Evolutionary conservation across 371 early-diverging fungal species (phyloP).

Genomic region (Parasitella parasitica): DNA sequence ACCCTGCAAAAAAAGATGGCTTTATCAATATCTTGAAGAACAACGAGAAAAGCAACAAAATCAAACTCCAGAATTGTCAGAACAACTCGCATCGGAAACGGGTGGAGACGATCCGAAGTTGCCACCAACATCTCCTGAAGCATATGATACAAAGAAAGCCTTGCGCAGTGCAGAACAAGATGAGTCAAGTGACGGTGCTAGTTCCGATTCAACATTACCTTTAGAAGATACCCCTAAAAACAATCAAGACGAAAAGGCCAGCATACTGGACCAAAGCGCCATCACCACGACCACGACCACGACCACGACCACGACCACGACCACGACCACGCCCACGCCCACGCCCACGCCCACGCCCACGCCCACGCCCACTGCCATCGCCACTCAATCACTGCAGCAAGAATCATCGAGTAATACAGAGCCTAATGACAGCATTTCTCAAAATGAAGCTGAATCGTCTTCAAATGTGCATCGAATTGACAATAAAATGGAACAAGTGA

Average conservation of each 20-base stretch:
- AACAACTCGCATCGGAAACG: background rate
- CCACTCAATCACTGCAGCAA: background rate
- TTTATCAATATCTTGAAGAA: background rate
- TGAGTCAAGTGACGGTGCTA: slow-evolving; percentile 24
- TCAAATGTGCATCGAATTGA: background rate
- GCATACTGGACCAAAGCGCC: background rate
- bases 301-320: background rate
- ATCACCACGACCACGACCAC: background rate
- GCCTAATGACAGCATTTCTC: background rate
- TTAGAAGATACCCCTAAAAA: slow-evolving; percentile 18
- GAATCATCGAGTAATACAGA: background rate
- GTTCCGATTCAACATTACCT: slow-evolving; percentile 36
- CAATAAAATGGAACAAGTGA: background rate
- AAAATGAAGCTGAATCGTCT: background rate
- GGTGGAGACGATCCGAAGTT: background rate
- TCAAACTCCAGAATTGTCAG: background rate
- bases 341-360: too few species aligned
- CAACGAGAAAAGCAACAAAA: background rate
- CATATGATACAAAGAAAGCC: background rate
- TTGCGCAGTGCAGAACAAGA: background rate
- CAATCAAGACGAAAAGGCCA: background rate
- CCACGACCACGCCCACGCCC: background rate
- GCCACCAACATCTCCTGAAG: background rate
- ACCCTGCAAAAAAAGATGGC: slow-evolving; percentile 22
- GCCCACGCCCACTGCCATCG: background rate